A percentile compares a stretch with the other conserved stretches of the same genome.
These are phyloP conservation scores for Fusarium siculi DNA, from an alignment of 2,329 filamentous ascomycete genomes.

Conservation along the genomic window DNA sequence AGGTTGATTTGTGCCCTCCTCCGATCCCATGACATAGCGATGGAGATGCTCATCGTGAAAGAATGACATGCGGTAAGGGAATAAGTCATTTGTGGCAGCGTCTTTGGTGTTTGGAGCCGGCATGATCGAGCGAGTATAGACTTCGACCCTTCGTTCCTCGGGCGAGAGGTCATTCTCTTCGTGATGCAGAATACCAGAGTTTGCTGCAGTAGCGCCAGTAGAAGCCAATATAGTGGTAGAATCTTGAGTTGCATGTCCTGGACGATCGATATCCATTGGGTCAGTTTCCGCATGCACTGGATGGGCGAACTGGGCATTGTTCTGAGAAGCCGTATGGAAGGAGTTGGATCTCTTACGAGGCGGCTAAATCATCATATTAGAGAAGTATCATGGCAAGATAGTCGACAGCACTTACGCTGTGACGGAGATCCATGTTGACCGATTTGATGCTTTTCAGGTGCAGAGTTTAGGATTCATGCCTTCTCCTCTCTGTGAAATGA, in stretches of 20 bases:
- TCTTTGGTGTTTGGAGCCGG: no score
- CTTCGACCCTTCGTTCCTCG: neutral
- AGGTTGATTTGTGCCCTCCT: neutral
- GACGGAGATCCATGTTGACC: neutral
- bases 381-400: neutral
- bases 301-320: neutral
- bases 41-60: rapidly evolving
- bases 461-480: neutral
- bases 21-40: neutral
- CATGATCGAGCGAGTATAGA: neutral
- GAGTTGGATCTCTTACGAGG: neutral
- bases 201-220: neutral
- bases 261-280: neutral
- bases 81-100: neutral
- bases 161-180: neutral
- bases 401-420: neutral
- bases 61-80: neutral
- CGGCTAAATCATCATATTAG: neutral
- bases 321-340: neutral
- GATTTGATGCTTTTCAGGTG: neutral
- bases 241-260: no score
- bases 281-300: neutral
- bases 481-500: neutral
- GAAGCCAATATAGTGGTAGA: neutral
- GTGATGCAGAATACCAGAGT: neutral